Base-by-base conservation (phyloP, 495 filamentous ascomycete genomes). In the Bacidia rubella region DNA sequence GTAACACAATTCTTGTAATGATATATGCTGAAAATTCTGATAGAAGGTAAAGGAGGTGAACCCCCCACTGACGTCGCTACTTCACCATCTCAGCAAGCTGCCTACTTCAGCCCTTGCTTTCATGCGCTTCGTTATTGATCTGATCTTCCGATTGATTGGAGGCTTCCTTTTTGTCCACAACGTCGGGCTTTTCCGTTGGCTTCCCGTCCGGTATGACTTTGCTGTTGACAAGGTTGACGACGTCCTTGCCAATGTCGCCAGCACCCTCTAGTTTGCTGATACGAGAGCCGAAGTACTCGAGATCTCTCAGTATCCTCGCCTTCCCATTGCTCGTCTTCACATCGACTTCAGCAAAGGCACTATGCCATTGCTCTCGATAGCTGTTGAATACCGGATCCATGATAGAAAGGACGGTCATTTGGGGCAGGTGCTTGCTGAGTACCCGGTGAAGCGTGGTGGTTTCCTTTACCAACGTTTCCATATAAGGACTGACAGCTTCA, bases 391-490 rank as follows among this genome's bases (percentile, higher is more conserved):
- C 88, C 7, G 88, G 85, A 5, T 74, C 70, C 87, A 97, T 95
- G 63, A 98, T 96, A 70, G 87, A 78, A 40, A 70, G 65, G 0
- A 97, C 80, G 0, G 82, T 83, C 58, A 80, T 76, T 48, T 89
- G 86, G 1, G 84, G 81, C 7, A 98, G 69, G 66, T 94, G 83
- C 62, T 86, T 92, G 58, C 76, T 84, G 44, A 99, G 70, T 11
- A 95, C 90, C 11, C 87, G 82, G 61, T 97, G 86, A 43, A 99
- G 64, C 5, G 86, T 94, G 2, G 77, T 76, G 0, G 92, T 97
- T 60, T 97, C 92, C 61, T 87, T 93, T 1, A 82, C 80, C 19
- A 99, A 63, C 0, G 82, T 90, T 62, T 96, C 92, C 83, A 99
- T 93, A 64, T 93, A 95, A 19, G 81, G 65, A 57, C 80, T 88